These are phyloP conservation scores for Leccinum rimulosum DNA, from an alignment of 768 basidiomycete species.

Conservation along the genomic window DNA sequence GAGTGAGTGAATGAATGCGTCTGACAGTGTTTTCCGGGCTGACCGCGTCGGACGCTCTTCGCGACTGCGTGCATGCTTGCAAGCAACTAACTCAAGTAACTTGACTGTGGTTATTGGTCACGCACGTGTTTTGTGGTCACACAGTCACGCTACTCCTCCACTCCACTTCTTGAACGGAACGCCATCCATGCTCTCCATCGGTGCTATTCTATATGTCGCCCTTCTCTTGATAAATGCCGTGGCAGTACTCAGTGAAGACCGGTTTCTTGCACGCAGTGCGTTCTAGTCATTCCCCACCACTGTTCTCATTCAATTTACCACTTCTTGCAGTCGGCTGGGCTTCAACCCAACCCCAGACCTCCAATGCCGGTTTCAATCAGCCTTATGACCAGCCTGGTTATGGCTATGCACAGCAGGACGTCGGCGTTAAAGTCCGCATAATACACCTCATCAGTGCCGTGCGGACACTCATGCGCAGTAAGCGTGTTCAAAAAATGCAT, in stretches of 20 bases:
- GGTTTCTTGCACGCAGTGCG: constrained; percentile 91
- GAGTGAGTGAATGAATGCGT: neutral
- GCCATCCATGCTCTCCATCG: constrained; percentile 51
- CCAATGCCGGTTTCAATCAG: constrained; percentile 59
- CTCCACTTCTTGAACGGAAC: constrained; percentile 9
- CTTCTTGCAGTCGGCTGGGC: constrained; percentile 80
- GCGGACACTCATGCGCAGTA: constrained; percentile 95
- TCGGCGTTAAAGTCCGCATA: constrained; percentile 78
- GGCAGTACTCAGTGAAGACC: constrained; percentile 93
- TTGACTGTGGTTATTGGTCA: constrained; percentile 21
- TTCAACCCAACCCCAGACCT: constrained; percentile 57
- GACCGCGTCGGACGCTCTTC: constrained; percentile 26
- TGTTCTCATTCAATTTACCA: constrained; percentile 16
- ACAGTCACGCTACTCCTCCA: too few species aligned
- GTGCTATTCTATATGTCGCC: constrained; percentile 78
- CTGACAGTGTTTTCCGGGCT: constrained; percentile 1
- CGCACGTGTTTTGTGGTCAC: constrained; percentile 3
- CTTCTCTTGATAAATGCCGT: constrained; percentile 92
- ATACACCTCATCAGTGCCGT: constrained; percentile 94
- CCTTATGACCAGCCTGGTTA: constrained; percentile 66
- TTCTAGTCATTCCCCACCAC: constrained; percentile 17
- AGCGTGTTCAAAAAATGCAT: constrained; percentile 38
- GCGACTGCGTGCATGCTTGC: constrained; percentile 29
- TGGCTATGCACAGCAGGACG: constrained; percentile 52
- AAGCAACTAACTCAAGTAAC: constrained; percentile 6